Conservation (phyloP, 1,284 basidiomycete species). For the Papiliotrema laurentii region DNA sequence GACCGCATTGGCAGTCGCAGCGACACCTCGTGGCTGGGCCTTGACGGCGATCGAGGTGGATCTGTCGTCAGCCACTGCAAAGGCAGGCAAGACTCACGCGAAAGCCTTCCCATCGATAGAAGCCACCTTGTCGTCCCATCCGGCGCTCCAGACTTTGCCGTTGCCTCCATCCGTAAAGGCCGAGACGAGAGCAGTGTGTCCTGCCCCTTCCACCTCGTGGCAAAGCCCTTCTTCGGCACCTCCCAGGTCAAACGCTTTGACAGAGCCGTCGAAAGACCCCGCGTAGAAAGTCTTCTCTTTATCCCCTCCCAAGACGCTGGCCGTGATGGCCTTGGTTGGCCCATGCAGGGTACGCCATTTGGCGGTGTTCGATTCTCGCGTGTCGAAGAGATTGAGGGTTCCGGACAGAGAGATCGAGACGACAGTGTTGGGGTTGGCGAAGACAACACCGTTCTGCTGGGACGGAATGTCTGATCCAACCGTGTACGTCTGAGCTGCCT, state of each 20-base stretch:
- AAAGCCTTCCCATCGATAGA: conserved; percentile 55
- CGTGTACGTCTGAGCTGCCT: conserved; percentile 64
- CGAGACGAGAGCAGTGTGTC: conserved; percentile 68
- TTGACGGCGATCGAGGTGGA: conserved; percentile 46
- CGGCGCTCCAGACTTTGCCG: conserved; percentile 60
- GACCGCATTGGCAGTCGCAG: conserved; percentile 57
- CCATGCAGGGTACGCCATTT: conserved; percentile 60
- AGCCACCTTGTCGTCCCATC: conserved; percentile 70
- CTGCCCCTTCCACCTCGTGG: conserved; percentile 57
- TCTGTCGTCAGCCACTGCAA: conserved; percentile 9
- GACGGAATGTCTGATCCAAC: conserved; percentile 62
- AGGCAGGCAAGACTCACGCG: conserved; percentile 52
- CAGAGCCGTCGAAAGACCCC: conserved; percentile 77
- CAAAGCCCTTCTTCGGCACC: conserved; percentile 50
- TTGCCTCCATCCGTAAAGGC: conserved; percentile 54
- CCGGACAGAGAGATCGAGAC: conserved; percentile 84
- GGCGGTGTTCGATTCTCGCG: conserved; percentile 59
- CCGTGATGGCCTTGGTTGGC: conserved; percentile 73
- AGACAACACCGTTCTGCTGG: conserved; percentile 87
- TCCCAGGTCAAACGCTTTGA: conserved; percentile 56
- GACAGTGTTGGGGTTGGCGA: conserved; percentile 66
- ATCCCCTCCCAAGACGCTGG: conserved; percentile 51
- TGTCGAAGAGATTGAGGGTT: conserved; percentile 78
- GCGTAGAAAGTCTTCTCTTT: conserved; percentile 62
- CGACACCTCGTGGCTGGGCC: conserved; percentile 70